Base-by-base conservation (phyloP, 1,139 yeast species). In the Lodderomyces theae region DNA sequence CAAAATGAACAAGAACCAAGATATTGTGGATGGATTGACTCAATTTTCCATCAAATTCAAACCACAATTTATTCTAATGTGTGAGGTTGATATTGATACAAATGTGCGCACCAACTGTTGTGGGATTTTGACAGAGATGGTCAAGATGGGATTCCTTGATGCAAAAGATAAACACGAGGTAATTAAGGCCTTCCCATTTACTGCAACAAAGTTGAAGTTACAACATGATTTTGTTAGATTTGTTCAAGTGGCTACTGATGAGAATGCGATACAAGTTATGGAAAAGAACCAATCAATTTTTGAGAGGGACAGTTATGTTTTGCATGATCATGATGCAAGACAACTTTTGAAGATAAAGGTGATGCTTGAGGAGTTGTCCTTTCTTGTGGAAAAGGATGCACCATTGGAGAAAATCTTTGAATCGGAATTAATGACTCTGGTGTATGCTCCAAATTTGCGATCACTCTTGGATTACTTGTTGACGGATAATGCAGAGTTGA, bases 1-100 rank as follows among this genome's bases (percentile, higher is more conserved):
- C 48, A 74, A 66, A 15, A 48, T 53, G 16, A 41, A 49, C 10
- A 42, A 50, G 17, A 41, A 49, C 9, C 42, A 50, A 17, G 46
- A 46, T 13, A 49, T 49, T n/a, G 50, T 51, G 18, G 50, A 61
- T 44, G 56, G 60, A 21, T 51, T 64, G 17, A 71, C 87, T 42
- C 87, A 81, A 50, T 86, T 87, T 56, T 78, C 88, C 4, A 88
- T 83, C 44, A 65, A 86, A 43, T 86, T 82, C 56, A 80, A 82
- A 51, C 61, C 64, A 4, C 81, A 87, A 51, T 58, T 89, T 18
- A 64, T 86, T 13, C 82, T 81, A 41, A 84, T 88, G 72, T 49
- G 60, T 31, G 54, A 49, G 43, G 53, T 57, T 15, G 77, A 70
- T 47, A 45, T 39, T 17, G 69, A 63, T 43, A 18, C 63, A 9